Base-by-base conservation (phyloP, 768 basidiomycete genomes). In the Xerocomellus chrysenteron region DNA sequence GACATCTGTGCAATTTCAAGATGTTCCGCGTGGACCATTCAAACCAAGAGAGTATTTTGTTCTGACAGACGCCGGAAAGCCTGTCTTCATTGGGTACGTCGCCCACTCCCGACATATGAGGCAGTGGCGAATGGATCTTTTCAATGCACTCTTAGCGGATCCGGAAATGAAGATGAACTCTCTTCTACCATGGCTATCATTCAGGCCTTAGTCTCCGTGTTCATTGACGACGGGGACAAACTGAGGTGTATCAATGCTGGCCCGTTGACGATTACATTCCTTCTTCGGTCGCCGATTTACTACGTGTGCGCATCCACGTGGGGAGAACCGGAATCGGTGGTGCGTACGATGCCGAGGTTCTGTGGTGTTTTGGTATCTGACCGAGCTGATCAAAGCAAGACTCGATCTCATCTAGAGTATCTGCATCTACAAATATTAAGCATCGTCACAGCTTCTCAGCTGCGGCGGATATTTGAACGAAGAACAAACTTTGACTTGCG, bases 311-410 rank as follows among this genome's bases (percentile, higher is more conserved):
- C 86, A 13, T 94, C 93, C 21, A 85, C 88, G 12, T 96, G 92
- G 92, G 91, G 91, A 13, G 97, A 98, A 73, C 96, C 97, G 0
- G 97, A 98, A 73, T 92, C 90, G 58, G 87, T 98, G 60, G 95
- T 98, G 75, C 75, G 92, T 78, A 50, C 55, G 36, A 17, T 41
- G 17, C 16, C 26, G 28, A 28, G 9, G 24, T 19, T 45, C 32
- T 32, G 44, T 37, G 44, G 35, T 35, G 26, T 44, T 26, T 47
- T 50, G 45, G 48, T 50, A 55, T 45, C 61, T 58, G 64, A 58
- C 76, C 66, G 74, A 65, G 56, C 71, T 78, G 68, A 67, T 75
- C 79, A 75, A 87, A 86, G 82, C 54, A 86, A 98, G 96, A 88
- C 90, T 61, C 83, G 96, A 53, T 82, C 85, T 21, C 97, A 98